phyloP scores from a whole-genome alignment of 1,284 basidiomycete genomes.

The Boletus smithii region DNA sequence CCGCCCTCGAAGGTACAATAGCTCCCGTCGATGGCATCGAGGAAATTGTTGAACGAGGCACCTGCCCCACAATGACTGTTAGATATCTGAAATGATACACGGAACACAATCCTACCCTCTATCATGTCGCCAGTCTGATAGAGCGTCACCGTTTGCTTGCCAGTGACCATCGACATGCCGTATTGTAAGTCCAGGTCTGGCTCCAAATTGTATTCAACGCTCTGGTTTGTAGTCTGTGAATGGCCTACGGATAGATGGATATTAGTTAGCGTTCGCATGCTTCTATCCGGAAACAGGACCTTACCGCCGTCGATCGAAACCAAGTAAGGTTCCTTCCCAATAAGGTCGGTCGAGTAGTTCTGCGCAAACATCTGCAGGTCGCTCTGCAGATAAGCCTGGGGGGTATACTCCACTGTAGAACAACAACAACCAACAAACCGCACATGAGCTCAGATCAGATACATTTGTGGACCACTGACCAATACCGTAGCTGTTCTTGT shows the following conservation, averaged over 20 bases:
- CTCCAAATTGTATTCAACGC: constrained; percentile 47
- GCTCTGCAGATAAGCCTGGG: constrained; percentile 34
- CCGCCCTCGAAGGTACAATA: constrained; percentile 63
- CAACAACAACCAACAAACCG: constrained; percentile 4
- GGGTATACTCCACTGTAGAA: constrained; percentile 41
- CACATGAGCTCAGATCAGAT: background rate
- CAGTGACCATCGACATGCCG: constrained; percentile 43
- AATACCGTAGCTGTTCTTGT: constrained; percentile 49
- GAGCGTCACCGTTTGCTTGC: constrained; percentile 38
- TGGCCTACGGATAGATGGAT: constrained; percentile 13
- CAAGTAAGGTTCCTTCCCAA: constrained; percentile 10
- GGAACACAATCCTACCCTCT: constrained; percentile 29
- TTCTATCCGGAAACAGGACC: background rate
- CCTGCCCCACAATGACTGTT: constrained; percentile 20
- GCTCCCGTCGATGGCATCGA: constrained; percentile 46
- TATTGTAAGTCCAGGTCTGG: constrained; percentile 55
- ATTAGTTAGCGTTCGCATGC: background rate
- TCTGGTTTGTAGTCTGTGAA: constrained; percentile 33
- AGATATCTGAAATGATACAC: background rate
- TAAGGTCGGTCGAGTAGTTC: constrained; percentile 23
- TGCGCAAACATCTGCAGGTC: constrained; percentile 45
- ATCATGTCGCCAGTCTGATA: constrained; percentile 46
- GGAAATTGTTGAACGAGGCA: constrained; percentile 44
- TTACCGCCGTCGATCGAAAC: constrained; percentile 22
- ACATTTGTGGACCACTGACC: too few relatives aligned